These are phyloP conservation scores for Podospora pseudopauciseta DNA, from an alignment of 495 filamentous ascomycete genomes.

Conservation along the genomic window DNA sequence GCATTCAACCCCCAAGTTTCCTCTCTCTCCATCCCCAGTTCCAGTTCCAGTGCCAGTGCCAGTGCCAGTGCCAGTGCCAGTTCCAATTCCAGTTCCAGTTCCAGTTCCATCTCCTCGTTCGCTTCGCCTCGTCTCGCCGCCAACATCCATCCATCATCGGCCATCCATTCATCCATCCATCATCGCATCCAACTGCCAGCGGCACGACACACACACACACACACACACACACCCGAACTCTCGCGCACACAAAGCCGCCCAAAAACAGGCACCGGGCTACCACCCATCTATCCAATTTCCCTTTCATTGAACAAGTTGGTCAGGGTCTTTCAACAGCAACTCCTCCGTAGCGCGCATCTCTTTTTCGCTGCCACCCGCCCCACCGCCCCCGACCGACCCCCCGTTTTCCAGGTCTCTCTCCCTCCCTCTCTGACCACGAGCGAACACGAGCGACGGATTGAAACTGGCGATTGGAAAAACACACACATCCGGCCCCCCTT, in stretches of 20 bases:
- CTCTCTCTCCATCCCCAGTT: background rate
- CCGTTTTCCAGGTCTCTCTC: background rate
- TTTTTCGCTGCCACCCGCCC: background rate
- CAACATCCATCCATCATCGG: slow-evolving; percentile 3
- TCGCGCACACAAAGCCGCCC: slow-evolving; percentile 12
- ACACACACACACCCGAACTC: background rate
- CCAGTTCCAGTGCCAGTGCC: background rate
- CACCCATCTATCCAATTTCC: slow-evolving; percentile 8
- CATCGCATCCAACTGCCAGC: background rate
- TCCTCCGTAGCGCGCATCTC: background rate
- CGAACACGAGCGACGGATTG: background rate
- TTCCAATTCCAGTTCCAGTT: too few species aligned
- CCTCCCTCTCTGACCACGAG: background rate
- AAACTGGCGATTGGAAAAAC: background rate
- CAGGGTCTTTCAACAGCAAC: background rate
- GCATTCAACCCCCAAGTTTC: slow-evolving; percentile 13
- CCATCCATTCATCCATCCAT: background rate
- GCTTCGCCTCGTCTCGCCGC: slow-evolving; percentile 6
- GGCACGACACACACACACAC: too few species aligned
- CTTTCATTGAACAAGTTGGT: background rate
- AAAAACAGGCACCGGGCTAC: slow-evolving; percentile 11
- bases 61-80: background rate
- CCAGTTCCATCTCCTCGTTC: background rate
- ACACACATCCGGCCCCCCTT: background rate
- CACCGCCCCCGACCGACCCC: slow-evolving; percentile 3